Base-by-base conservation (phyloP, 352 stramenopile species). In the Pythium phragmiticola region DNA sequence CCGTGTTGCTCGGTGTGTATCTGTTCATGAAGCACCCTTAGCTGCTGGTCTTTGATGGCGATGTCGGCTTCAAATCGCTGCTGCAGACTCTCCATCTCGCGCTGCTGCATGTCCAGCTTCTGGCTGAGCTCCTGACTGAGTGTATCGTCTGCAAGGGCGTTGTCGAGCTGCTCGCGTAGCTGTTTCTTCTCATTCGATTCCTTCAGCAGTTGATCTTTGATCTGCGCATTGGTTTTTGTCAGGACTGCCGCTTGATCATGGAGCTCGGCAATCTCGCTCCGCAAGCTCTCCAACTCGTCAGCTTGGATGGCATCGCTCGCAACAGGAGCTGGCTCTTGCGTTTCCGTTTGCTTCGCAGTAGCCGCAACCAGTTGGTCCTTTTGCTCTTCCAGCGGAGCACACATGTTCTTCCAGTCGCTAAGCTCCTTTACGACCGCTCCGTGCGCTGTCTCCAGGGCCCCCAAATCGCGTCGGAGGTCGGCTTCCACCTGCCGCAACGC, bases 171-270 rank as follows among this genome's bases (percentile, higher is more conserved):
- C 26, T 75, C 68, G 12, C 34, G 43, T 6, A 75, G 60, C n/a
- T 60, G 47, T 21, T 61, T 65, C 57, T 72, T 75, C 36, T 72
- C 60, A 23, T 62, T 72, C 0, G 60, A 45, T 26, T 69, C 68
- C 14, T 75, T 71, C 7, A 70, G 60, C 8, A 75, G 23, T 19
- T 72, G 65, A 1, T 75, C 66, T 51, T 75, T 75, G 33, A 72
- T 60, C 58, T 75, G 66, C 1, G 52, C 1, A 41, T 72, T 75
- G 9, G 68, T 75, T 39, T 62, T 72, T 0, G 37, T 63, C 16
- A 72, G 51, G 9, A 61, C 57, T 17, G 57, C 46, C 7, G 69
- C 21, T 59, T 72, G 59, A 19, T 75, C 68, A 3, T 72, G 55
- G 26, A 72, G 42, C 26, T 71, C 63, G 2, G 37, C 23, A 8